Base-by-base conservation (phyloP, 805 yeast species). In the Candida easanensis region DNA sequence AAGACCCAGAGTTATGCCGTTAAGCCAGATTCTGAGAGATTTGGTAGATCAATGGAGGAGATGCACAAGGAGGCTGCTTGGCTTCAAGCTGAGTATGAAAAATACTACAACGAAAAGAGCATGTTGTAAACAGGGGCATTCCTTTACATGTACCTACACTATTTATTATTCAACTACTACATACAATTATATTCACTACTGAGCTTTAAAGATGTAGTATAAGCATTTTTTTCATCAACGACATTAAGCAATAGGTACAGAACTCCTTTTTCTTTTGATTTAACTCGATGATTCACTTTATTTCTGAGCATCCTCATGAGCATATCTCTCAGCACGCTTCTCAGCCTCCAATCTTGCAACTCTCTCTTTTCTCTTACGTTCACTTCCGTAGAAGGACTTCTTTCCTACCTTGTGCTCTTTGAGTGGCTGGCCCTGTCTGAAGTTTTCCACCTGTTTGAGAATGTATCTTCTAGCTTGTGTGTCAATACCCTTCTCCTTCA, bases 311-410 rank as follows among this genome's bases (percentile, higher is more conserved):
- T 57, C 60, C 42, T 58, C 63, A 28, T 49, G 45, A 19, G 48
- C 56, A 45, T 49, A 60, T 61, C 57, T 56, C 38, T 57, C 58
- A 19, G 50, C 52, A 47, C 58, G 54, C 38, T 52, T 51, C 41
- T 54, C 78, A 42, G 80, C 74, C 41, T 75, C 65, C 65, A 77
- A 62, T 49, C 76, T 76, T 9, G 95, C 91, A 15, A 71, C 66
- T 52, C 74, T 74, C 58, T 82, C 84, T 56, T 75, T 79, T 48
- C 83, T 76, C 56, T 80, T 84, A 62, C 96, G 78, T 66, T 89
- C 97, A 58, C 97, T 96, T 20, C 97, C 97, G 66, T 80, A 70
- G 55, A 70, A 71, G 54, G 76, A 73, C 73, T 88, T 88, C 70
- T 75, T 82, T n/a, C 90, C 88, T 49, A 69, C 64, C 53, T 76